Evolutionary conservation across 1,139 yeast genomes (phyloP).

Genomic region (Candida tetrigidarum): DNA sequence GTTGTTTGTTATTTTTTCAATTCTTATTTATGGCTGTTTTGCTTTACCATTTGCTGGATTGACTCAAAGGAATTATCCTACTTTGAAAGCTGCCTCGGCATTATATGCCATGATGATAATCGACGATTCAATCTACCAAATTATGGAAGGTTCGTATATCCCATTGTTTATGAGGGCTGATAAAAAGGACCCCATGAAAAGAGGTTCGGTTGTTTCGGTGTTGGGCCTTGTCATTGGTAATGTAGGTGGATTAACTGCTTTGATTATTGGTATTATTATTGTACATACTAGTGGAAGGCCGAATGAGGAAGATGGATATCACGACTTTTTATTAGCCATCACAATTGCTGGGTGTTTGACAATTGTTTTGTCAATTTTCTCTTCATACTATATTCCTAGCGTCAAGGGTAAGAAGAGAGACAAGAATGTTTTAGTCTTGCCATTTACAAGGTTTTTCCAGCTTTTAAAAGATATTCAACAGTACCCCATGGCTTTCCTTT

Average conservation of each 20-base stretch:
- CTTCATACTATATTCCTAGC: conserved; percentile 37
- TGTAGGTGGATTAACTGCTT: conserved; percentile 45
- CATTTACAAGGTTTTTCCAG: conserved; percentile 29
- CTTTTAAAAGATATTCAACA: conserved; percentile 30
- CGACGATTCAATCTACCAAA: conserved; percentile 39
- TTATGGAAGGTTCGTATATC: conserved; percentile 47
- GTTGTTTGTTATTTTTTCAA: conserved; percentile 33
- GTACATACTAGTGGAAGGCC: conserved; percentile 34
- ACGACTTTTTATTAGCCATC: conserved; percentile 42
- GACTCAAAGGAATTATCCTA: conserved; percentile 24
- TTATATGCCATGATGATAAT: conserved; percentile 37
- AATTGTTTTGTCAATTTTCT: conserved; percentile 27
- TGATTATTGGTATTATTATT: conserved; percentile 45
- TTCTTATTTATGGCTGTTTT: conserved; percentile 36
- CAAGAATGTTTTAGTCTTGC: conserved; percentile 26
- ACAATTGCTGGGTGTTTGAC: conserved; percentile 47
- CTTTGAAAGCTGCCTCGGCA: conserved; percentile 25
- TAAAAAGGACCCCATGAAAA: conserved; percentile 28
- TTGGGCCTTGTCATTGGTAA: conserved; percentile 44
- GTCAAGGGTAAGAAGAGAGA: conserved; percentile 34
- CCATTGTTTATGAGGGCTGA: conserved; percentile 46
- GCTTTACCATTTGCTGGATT: conserved; percentile 46
- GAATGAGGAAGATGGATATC: conserved; percentile 31
- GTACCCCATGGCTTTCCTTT: conserved; percentile 42
- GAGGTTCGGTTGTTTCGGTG: conserved; percentile 44